These are phyloP conservation scores for Roridomyces roridus DNA, from an alignment of 768 basidiomycete genomes.

Conservation along the genomic window DNA sequence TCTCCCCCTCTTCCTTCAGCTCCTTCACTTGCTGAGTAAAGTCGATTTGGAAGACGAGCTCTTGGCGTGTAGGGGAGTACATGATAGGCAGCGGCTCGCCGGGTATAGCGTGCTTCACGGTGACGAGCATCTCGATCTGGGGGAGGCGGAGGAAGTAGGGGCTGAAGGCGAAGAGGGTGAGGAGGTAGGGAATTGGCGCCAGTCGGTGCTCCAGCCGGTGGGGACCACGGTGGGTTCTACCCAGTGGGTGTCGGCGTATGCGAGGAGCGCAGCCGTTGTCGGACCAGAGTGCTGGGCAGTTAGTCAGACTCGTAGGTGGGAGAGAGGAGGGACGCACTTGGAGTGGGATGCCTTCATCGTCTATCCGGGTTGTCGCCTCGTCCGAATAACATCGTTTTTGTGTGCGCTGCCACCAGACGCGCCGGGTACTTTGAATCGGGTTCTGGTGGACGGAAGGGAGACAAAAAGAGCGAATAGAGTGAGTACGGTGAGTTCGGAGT, in stretches of 20 bases:
- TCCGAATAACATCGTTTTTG: background rate
- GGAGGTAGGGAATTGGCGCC: slow-evolving; percentile 36
- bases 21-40: background rate
- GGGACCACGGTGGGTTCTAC: slow-evolving; percentile 31
- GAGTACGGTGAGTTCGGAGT: too few species aligned
- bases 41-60: slow-evolving; percentile 32
- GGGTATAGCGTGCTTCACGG: slow-evolving; percentile 35
- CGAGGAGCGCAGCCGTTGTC: slow-evolving; percentile 13
- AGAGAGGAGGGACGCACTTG: background rate
- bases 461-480: too few species aligned
- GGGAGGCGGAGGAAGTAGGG: slow-evolving; percentile 44
- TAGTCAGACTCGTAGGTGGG: too few species aligned
- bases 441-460: too few species aligned
- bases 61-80: slow-evolving; percentile 28
- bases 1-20: background rate
- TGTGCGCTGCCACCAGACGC: too few species aligned
- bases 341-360: background rate
- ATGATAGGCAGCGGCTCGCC: slow-evolving; percentile 41
- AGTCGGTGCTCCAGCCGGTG: slow-evolving; percentile 36
- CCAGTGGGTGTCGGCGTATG: slow-evolving; percentile 32
- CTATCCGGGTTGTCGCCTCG: background rate
- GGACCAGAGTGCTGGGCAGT: slow-evolving; percentile 8
- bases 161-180: slow-evolving; percentile 39
- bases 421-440: too few species aligned
- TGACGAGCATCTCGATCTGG: slow-evolving; percentile 42